These are phyloP conservation scores for Diaporthe sp. DNA, from an alignment of 2,329 filamentous ascomycete species.

Conservation along the genomic window DNA sequence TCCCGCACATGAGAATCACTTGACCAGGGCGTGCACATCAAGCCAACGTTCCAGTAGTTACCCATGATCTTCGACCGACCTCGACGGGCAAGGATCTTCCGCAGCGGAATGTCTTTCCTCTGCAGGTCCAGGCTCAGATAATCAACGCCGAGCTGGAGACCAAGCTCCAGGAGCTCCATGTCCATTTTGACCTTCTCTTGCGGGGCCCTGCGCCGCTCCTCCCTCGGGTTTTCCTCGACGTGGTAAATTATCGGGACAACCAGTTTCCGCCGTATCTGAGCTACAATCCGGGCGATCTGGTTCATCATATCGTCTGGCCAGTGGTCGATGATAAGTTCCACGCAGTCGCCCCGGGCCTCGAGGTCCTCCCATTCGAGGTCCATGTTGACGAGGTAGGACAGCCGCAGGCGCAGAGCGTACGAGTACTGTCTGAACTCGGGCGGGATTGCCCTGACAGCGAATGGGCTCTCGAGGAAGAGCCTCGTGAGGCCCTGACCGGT, in stretches of 20 bases:
- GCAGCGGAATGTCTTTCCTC: conserved; percentile 63
- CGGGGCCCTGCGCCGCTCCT: conserved; percentile 53
- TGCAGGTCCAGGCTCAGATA: conserved; percentile 75
- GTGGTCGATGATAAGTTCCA: conserved; percentile 71
- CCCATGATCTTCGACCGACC: conserved; percentile 74
- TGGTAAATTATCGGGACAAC: conserved; percentile 70
- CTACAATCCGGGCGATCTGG: conserved; percentile 67
- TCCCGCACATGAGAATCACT: conserved; percentile 64
- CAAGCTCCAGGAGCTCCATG: conserved; percentile 71
- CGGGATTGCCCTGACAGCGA: conserved; percentile 70
- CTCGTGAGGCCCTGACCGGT: conserved; percentile 66
- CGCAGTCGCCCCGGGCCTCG: conserved; percentile 70
- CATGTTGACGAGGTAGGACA: conserved; percentile 68
- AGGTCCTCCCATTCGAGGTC: conserved; percentile 65
- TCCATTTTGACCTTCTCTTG: conserved; percentile 62
- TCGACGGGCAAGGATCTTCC: conserved; percentile 63
- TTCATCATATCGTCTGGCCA: conserved; percentile 65
- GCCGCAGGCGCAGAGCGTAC: conserved; percentile 72
- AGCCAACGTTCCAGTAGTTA: conserved; percentile 63
- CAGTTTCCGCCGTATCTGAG: conserved; percentile 68
- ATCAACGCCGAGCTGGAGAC: conserved; percentile 75
- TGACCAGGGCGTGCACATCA: conserved; percentile 67
- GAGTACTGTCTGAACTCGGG: conserved; percentile 71
- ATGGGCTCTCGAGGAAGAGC: conserved; percentile 70
- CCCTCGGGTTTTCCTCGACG: conserved; percentile 64